These are phyloP conservation scores for Panaeolus cyanescens DNA, from an alignment of 768 basidiomycete species.

Conservation along the genomic window DNA sequence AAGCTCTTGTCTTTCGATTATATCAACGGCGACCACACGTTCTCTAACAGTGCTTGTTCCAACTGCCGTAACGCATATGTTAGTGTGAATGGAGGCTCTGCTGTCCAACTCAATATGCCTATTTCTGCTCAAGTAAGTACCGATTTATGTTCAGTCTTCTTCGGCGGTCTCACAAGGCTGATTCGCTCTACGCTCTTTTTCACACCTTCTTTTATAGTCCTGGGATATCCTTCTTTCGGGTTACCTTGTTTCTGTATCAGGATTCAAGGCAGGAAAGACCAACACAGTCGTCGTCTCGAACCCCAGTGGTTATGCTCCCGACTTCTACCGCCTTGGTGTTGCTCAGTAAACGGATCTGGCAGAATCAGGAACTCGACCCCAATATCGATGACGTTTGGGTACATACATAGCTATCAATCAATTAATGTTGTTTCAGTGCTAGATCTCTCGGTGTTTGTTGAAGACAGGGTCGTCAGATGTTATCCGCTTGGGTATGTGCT, in stretches of 20 bases:
- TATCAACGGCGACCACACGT: slow-evolving; percentile 46
- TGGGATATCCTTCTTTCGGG: slow-evolving; percentile 47
- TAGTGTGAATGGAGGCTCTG: slow-evolving; percentile 45
- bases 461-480: not conserved
- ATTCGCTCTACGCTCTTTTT: not conserved
- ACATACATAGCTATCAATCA: not conserved
- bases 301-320: slow-evolving; percentile 41
- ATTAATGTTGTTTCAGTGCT: not conserved
- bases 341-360: slow-evolving; percentile 7
- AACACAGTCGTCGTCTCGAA: slow-evolving; percentile 49
- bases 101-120: slow-evolving; percentile 47
- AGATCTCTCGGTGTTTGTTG: not conserved
- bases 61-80: slow-evolving; percentile 50
- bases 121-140: slow-evolving; percentile 46
- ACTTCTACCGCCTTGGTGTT: slow-evolving; percentile 44
- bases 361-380: not conserved
- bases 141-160: not conserved
- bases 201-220: slow-evolving; percentile 33
- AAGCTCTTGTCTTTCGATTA: slow-evolving; percentile 47
- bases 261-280: slow-evolving; percentile 44
- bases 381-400: not conserved
- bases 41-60: slow-evolving; percentile 46
- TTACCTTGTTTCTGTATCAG: slow-evolving; percentile 41
- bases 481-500: no score
- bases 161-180: not conserved